Conservation (phyloP, 805 yeast species). For the Debaryomyces hansenii region DNA sequence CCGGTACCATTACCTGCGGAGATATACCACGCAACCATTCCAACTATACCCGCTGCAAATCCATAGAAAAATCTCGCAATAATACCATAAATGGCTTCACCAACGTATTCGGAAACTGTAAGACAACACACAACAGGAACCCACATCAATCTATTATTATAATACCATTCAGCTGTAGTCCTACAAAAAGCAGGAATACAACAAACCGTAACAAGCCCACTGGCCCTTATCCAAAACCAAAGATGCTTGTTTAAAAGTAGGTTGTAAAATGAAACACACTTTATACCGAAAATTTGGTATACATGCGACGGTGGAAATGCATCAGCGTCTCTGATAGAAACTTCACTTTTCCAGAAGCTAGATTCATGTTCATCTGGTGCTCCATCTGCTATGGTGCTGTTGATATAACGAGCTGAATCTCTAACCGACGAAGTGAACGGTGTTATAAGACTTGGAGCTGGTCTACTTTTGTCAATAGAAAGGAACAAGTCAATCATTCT, state of each 20-base stretch:
- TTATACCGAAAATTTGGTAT: slow-evolving; percentile 20
- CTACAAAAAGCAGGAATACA: slow-evolving; percentile 27
- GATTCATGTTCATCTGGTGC: slow-evolving; percentile 1
- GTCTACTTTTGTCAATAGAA: slow-evolving; percentile 19
- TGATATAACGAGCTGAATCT: slow-evolving; percentile 1
- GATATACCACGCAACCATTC: slow-evolving; percentile 33
- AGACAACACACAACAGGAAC: slow-evolving; percentile 3
- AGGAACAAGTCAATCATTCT: slow-evolving; percentile 19
- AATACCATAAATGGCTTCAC: neutral
- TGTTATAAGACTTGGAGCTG: slow-evolving; percentile 17
- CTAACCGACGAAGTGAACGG: slow-evolving; percentile 12
- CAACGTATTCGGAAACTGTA: neutral
- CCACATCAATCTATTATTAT: slow-evolving; percentile 3
- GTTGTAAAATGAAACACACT: slow-evolving; percentile 15
- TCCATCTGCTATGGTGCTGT: neutral
- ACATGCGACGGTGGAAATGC: slow-evolving; percentile 21
- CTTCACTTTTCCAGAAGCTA: slow-evolving; percentile 5
- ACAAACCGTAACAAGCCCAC: slow-evolving; percentile 15
- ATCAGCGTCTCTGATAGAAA: slow-evolving; percentile 28
- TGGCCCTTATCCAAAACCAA: slow-evolving; percentile 33
- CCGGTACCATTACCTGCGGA: slow-evolving; percentile 31
- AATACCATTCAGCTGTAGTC: slow-evolving; percentile 8
- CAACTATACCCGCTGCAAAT: slow-evolving; percentile 1
- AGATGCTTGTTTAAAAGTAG: slow-evolving; percentile 14
- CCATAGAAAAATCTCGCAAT: neutral